A percentile compares a stretch with the other conserved stretches of the same genome.
phyloP scores from a whole-genome alignment of 2,329 filamentous ascomycete species.

The Fusarium sp. region DNA sequence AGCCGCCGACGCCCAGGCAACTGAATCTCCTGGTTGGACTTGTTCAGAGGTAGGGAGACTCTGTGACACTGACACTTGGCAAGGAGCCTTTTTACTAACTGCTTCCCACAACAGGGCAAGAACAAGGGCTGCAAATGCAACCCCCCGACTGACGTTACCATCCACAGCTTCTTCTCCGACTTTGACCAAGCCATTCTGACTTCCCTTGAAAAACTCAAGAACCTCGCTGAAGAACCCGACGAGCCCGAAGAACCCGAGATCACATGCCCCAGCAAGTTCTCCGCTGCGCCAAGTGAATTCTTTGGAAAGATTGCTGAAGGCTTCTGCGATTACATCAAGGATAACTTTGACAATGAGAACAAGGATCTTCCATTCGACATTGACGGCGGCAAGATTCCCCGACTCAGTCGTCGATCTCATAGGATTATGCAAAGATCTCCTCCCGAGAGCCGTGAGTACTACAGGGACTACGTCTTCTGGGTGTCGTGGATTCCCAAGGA shows the following conservation, averaged over 20 bases:
- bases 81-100: not conserved
- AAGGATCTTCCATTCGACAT: conserved; percentile 1
- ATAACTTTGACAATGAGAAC: not conserved
- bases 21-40: not conserved
- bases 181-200: not conserved
- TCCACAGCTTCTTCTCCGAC: not conserved
- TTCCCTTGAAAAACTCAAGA: not conserved
- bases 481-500: conserved; percentile 3
- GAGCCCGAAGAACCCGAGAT: not conserved
- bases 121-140: conserved; percentile 1
- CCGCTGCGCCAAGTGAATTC: not conserved
- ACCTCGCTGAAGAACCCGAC: not conserved
- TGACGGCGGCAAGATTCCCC: not conserved
- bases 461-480: conserved; percentile 4
- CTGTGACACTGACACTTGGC: not conserved
- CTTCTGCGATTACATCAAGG: conserved; percentile 3
- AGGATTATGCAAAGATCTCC: not conserved
- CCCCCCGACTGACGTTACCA: not conserved
- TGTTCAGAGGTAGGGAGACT: not conserved
- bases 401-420: not conserved
- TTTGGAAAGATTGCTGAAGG: not conserved
- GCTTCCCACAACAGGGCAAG: not conserved
- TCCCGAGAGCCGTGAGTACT: not conserved
- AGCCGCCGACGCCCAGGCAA: not conserved
- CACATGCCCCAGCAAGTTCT: not conserved